Base-by-base conservation (phyloP, 495 filamentous ascomycete genomes). In the Neurospora sp. region DNA sequence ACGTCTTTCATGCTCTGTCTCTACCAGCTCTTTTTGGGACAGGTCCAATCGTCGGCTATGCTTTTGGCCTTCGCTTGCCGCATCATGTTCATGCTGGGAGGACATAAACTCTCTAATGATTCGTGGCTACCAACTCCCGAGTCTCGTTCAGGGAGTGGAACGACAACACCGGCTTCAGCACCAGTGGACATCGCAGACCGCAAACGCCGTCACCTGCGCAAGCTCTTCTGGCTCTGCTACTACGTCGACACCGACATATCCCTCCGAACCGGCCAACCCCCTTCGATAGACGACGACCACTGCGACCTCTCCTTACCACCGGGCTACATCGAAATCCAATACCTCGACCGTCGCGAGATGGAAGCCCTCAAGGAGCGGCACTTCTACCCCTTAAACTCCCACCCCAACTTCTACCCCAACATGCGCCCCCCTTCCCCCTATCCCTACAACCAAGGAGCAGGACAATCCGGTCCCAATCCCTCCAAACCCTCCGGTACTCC, bases 221-320 rank as follows among this genome's bases (percentile, higher is more conserved):
- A 83, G 66, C 71, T 88, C 0, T 88, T 88, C 74, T 88, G 86
- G 87, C 76, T 88, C 4, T 84, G 84, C 78, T 88, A 87, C 69
- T 82, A 79, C 2, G 71, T 86, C 40, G 87, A 88, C 69, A 87
- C 87, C 73, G 85, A 88, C 66, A 74, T 87, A 12, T 78, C 83
- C 0, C 76, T 88, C 8, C 83, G 86, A 39, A 87, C 82, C 0
- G 87, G 86, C 7, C 85, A 86, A 74, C 86, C 86, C 9, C 85
- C 85, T n/a, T 76, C 79, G 3, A 84, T 88, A 44, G 77, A 79
- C 14, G 85, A 88, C 69, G 85, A 88, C 31, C 84, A 87, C 71
- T 88, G 87, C 75, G 86, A 88, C 74, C 77, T 88, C 20, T 85
- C 85, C 0, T 78, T 87, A 8, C 86, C 86, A 0, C 78, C 79